phyloP scores from a whole-genome alignment of 345 rosid genomes.

The Noccaea bulbosa region DNA sequence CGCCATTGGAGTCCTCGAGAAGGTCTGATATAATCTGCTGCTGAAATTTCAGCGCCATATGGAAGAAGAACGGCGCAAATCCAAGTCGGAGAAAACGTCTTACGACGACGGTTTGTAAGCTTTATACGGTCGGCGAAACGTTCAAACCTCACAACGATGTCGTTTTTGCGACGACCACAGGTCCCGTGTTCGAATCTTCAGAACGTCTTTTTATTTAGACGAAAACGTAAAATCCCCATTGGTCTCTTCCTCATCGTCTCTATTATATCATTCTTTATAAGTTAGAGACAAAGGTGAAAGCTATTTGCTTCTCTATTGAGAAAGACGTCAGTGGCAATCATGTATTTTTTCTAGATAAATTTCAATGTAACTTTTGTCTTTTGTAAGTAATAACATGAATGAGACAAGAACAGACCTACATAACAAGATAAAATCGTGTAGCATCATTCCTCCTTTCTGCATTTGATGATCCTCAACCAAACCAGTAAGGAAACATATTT shows the following conservation, averaged over 20 bases:
- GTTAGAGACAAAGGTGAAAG: too few relatives aligned
- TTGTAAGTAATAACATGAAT: too few relatives aligned
- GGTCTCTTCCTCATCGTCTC: too few relatives aligned
- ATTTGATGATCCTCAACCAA: too few relatives aligned
- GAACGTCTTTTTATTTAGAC: not conserved
- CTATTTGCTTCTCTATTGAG: not conserved
- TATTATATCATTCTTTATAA: too few relatives aligned
- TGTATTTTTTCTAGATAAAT: too few relatives aligned
- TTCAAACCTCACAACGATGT: not conserved
- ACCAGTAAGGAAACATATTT: not conserved
- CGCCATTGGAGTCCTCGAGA: conserved; percentile 70
- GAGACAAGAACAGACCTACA: too few relatives aligned
- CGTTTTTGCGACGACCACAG: not conserved
- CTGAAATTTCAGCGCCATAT: conserved; percentile 82
- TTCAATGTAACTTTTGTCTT: too few relatives aligned
- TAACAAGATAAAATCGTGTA: too few relatives aligned
- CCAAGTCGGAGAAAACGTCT: conserved; percentile 11
- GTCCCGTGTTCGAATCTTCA: not conserved
- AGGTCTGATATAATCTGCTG: conserved; percentile 76
- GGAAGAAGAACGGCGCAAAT: conserved; percentile 9
- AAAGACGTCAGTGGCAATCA: too few relatives aligned
- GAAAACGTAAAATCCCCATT: too few relatives aligned
- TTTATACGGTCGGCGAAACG: not conserved
- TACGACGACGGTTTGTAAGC: not conserved
- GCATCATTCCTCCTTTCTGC: too few relatives aligned